These are phyloP conservation scores for Pythium guiyangense DNA, from an alignment of 352 stramenopile species.

Conservation along the genomic window DNA sequence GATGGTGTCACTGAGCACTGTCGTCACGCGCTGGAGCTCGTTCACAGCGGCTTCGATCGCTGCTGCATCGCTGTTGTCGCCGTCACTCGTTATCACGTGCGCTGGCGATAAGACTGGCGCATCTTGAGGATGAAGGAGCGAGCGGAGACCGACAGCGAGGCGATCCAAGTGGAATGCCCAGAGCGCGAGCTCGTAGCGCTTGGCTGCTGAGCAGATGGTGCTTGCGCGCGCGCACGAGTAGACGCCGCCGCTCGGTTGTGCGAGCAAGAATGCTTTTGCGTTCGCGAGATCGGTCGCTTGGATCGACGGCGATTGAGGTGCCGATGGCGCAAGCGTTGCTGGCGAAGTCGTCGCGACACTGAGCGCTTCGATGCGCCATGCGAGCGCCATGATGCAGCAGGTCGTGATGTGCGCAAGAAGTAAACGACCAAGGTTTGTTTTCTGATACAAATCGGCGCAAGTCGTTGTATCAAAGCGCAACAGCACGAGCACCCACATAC, in stretches of 20 bases:
- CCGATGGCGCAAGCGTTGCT: neutral
- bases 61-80: neutral
- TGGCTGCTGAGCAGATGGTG: neutral
- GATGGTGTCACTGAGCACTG: constrained; percentile 2
- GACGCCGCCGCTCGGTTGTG: constrained; percentile 32
- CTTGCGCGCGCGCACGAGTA: constrained; percentile 58
- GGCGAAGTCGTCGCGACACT: neutral
- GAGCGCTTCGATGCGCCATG: constrained; percentile 1
- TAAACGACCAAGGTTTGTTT: too few species aligned
- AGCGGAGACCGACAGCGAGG: constrained; percentile 18
- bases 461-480: too few species aligned
- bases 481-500: too few species aligned
- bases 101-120: neutral
- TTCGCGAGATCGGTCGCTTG: constrained; percentile 5
- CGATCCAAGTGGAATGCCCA: constrained; percentile 61
- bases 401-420: neutral
- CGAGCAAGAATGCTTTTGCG: constrained; percentile 47
- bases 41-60: neutral
- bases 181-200: constrained; percentile 22
- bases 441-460: too few species aligned
- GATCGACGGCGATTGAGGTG: neutral
- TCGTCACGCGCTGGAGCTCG: constrained; percentile 15
- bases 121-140: neutral
- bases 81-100: neutral
- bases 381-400: neutral